Base-by-base conservation (phyloP, 305 asterid genomes). In the Fraxinus floribunda region DNA sequence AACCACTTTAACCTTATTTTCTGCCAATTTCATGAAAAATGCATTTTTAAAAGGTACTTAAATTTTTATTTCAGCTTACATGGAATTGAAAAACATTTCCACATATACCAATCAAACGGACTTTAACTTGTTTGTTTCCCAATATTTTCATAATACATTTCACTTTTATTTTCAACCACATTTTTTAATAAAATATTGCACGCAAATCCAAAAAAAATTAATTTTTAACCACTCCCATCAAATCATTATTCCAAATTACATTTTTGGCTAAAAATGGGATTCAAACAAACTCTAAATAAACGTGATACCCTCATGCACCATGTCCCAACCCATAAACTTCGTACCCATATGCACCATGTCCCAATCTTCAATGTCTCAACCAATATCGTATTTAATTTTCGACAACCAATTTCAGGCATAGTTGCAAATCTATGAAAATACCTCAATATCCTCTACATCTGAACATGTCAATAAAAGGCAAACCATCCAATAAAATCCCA, bases 391-490 rank as follows among this genome's bases (percentile, higher is more conserved):
- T 30, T 57, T 76, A 60, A 72, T 41, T 62, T 34, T 78, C 80
- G 78, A 81, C 82, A 57, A 78, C 49, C 71, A 78, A 15, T 13
- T 24, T 29, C 5, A 5, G 79, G 81, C 41, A 82, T 57, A 49
- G n/a, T 4, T 64, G 35, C 83, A 81, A 77, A 74, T 8, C 15
- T 29, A 77, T 22, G 78, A 57, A 44, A 73, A 66, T 35, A 78
- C 78, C 75, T 79, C 83, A 73, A 80, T 78, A 36, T 62, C 84
- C 88, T 80, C 86, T 78, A 66, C 7, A 75, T 30, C 32, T 30
- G 64, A 76, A 81, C 68, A 76, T 29, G 83, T 55, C 71, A 26
- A 62, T 49, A 76, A 82, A 79, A 82, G 62, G 7, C 76, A 13
- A 70, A 75, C 80, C 77, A 57, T 85, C 38, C 18, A 79, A 84